Evolutionary conservation across 768 basidiomycete species (phyloP).

Genomic region (Mrakia frigida): DNA sequence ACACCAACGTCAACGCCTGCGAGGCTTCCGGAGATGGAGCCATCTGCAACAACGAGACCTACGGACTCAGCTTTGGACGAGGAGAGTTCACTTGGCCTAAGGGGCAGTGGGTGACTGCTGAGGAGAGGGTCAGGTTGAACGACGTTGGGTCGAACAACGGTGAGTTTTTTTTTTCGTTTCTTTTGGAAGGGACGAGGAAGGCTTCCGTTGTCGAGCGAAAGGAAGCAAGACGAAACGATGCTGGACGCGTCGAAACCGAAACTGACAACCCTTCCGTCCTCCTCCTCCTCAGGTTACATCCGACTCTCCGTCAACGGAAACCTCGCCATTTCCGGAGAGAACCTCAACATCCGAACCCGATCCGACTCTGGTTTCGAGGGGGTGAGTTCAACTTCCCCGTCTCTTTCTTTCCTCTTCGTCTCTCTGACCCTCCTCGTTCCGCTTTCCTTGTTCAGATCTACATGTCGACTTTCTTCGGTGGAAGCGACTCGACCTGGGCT

Average conservation of each 20-base stretch:
- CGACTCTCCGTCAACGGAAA: constrained; percentile 62
- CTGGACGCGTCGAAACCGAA: background rate
- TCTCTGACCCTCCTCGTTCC: background rate
- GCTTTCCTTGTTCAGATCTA: background rate
- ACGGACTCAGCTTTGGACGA: constrained; percentile 70
- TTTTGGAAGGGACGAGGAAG: too few relatives aligned
- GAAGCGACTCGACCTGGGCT: constrained; percentile 53
- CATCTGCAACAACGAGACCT: constrained; percentile 55
- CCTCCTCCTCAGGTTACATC: constrained; percentile 54
- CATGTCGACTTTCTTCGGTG: constrained; percentile 67
- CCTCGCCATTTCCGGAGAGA: constrained; percentile 57
- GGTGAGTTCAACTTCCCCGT: constrained; percentile 33
- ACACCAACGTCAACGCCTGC: constrained; percentile 23
- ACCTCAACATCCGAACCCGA: constrained; percentile 55
- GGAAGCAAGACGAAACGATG: background rate
- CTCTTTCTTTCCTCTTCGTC: background rate
- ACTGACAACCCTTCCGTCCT: background rate
- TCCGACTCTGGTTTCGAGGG: constrained; percentile 56
- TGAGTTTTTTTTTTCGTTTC: constrained; percentile 32
- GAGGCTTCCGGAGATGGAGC: constrained; percentile 46
- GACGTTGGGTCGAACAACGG: constrained; percentile 65
- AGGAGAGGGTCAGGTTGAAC: constrained; percentile 68
- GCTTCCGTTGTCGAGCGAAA: background rate
- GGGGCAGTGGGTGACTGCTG: constrained; percentile 65
- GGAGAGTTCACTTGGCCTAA: constrained; percentile 60